These are phyloP conservation scores for Chamaecrista fasciculata DNA, from an alignment of 306 rosid species.

Conservation along the genomic window DNA sequence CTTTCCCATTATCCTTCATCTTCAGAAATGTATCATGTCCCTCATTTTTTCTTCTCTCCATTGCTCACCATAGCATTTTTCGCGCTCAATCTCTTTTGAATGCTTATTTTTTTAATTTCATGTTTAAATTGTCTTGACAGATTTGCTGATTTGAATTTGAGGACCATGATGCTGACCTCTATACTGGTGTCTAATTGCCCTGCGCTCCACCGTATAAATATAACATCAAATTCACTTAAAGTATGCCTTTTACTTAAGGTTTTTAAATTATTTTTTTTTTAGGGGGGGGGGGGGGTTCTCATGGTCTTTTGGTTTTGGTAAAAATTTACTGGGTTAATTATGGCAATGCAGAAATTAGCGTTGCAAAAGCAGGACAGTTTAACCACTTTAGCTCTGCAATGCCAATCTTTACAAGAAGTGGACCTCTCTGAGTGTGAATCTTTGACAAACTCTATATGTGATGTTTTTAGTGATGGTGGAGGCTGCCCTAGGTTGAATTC, in stretches of 20 bases:
- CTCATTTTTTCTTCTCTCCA: not conserved
- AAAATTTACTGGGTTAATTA: slow-evolving; percentile 18
- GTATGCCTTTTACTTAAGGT: slow-evolving; percentile 43
- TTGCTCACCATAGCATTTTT: not conserved
- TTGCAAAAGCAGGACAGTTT: slow-evolving; percentile 94
- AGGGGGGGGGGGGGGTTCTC: too few species aligned
- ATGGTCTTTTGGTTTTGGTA: slow-evolving; percentile 5
- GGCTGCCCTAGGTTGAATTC: slow-evolving; percentile 89
- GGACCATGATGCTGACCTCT: slow-evolving; percentile 61
- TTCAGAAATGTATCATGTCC: not conserved
- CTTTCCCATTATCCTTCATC: slow-evolving; percentile 6
- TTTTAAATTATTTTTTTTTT: too few species aligned
- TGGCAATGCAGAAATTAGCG: slow-evolving; percentile 76
- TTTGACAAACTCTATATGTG: slow-evolving; percentile 74
- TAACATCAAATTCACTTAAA: slow-evolving; percentile 84
- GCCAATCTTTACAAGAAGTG: slow-evolving; percentile 82
- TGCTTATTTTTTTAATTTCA: not conserved
- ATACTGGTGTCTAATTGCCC: slow-evolving; percentile 93
- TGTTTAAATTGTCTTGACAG: slow-evolving; percentile 37
- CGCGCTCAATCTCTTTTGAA: not conserved
- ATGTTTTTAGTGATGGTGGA: slow-evolving; percentile 88
- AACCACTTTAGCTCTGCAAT: slow-evolving; percentile 70
- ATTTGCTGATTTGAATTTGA: slow-evolving; percentile 78
- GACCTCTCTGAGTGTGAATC: slow-evolving; percentile 98
- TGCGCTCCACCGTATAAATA: slow-evolving; percentile 76